Evolutionary conservation across 2,329 filamentous ascomycete genomes (phyloP), one percentile per base, ranked within the genome.

Genomic region (Monilinia fructigena): DNA sequence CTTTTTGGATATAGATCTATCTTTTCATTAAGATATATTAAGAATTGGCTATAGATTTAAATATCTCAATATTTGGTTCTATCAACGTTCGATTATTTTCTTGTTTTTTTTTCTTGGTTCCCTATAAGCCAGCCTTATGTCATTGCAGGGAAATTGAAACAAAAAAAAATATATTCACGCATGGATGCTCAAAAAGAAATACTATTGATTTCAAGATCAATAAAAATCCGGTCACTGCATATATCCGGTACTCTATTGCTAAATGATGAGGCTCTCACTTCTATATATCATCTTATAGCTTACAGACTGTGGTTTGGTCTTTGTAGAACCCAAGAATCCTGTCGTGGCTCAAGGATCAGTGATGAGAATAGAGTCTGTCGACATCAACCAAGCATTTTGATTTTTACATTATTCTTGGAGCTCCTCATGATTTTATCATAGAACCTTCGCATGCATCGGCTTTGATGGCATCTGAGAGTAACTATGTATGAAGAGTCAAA

Each of bases 211-310:
- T 38, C 4, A 18, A 11, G 3, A 28, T 5, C 1, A 11, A 23
- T 38, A 3, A 11, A 2, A 23, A 23, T 26, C 18, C 20, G 3
- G 12, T 10, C 45, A 11, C 11, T 5, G 6, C 14, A 5, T 47
- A 23, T 11, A 10, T 60, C 7, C 8, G 11, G 1, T 23, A 4
- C 2, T 10, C 0, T 6, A 26, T 26, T 45, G 28, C 14, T 0
- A 6, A 1, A 10, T 0, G 50, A 18, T 50, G 14, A 1, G 2
- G 35, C 8, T 18, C 12, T 20, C 11, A 14, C 5, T 11, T 60
- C 20, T 7, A 14, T 20, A 4, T 20, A 6, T 11, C 0, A 26
- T 38, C 6, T 4, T 23, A 48, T 0, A 2, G 1, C 31, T 5
- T 1, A 16, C 26, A 12, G 2, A 5, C 45, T 59, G 3, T 16